These are phyloP conservation scores for Agaricus subrufescens DNA, from an alignment of 768 basidiomycete genomes.

Conservation along the genomic window DNA sequence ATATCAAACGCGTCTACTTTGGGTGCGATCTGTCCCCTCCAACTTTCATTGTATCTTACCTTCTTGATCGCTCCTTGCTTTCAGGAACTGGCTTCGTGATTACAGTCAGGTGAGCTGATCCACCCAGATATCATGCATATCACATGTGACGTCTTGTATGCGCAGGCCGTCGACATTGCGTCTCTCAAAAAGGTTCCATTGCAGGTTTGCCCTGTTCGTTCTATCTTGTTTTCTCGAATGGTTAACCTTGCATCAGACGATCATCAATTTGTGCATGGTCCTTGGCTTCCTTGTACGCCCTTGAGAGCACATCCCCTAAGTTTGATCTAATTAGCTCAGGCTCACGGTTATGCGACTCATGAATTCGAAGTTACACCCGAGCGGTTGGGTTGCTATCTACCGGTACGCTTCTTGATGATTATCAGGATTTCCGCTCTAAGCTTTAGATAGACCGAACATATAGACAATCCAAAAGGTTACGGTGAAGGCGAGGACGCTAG, in stretches of 20 bases:
- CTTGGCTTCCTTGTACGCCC: conserved; percentile 78
- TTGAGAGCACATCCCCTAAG: not conserved
- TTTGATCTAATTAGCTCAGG: conserved; percentile 31
- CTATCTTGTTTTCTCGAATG: not conserved
- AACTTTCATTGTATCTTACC: not conserved
- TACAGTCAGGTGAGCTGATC: conserved; percentile 59
- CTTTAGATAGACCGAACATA: conserved; percentile 66
- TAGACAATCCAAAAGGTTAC: conserved; percentile 91
- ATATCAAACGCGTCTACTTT: conserved; percentile 82
- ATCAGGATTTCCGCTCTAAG: not conserved
- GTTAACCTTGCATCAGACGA: conserved; percentile 48
- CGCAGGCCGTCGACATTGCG: conserved; percentile 76
- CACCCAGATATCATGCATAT: not conserved
- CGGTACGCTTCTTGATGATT: conserved; percentile 37
- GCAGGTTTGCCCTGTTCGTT: conserved; percentile 40
- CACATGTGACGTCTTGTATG: not conserved
- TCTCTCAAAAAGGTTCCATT: conserved; percentile 67
- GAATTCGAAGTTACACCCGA: conserved; percentile 86
- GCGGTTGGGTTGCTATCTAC: conserved; percentile 81
- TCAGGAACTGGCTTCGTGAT: conserved; percentile 84
- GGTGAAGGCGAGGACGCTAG: conserved; percentile 81
- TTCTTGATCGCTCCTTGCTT: conserved; percentile 1
- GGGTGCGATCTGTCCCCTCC: conserved; percentile 38
- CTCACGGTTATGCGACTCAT: conserved; percentile 74
- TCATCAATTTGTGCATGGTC: conserved; percentile 84